These are phyloP conservation scores for Stachybotrys elegans DNA, from an alignment of 2,329 filamentous ascomycete genomes.

Conservation along the genomic window DNA sequence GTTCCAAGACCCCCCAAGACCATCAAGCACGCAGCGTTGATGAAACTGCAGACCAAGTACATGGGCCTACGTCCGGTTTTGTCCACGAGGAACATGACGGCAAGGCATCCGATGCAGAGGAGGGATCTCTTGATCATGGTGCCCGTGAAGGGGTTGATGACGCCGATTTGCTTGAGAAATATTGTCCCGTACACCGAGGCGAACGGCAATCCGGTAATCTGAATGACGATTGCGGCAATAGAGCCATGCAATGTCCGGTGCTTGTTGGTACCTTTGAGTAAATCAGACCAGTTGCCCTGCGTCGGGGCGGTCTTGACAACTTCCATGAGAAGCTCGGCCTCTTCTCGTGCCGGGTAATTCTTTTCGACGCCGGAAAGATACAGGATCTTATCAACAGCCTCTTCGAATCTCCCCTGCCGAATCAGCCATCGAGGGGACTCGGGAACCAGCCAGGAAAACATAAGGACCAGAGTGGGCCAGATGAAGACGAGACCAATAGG, in stretches of 20 bases:
- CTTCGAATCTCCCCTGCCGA: slow-evolving; percentile 10
- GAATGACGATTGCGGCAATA: neutral
- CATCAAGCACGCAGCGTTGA: slow-evolving; percentile 14
- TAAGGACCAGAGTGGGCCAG: slow-evolving; percentile 10
- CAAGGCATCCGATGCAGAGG: neutral
- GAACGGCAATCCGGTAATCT: slow-evolving; percentile 16
- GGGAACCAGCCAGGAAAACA: slow-evolving; percentile 8
- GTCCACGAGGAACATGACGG: neutral
- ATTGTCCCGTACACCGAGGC: slow-evolving; percentile 15
- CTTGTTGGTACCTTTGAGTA: neutral
- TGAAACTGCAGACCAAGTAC: slow-evolving; percentile 12
- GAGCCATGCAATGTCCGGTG: neutral
- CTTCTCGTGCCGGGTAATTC: slow-evolving; percentile 11
- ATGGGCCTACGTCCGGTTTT: slow-evolving; percentile 3
- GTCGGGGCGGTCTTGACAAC: neutral
- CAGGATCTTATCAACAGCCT: slow-evolving; percentile 9
- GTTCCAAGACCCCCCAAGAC: slow-evolving; percentile 19
- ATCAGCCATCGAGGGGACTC: slow-evolving; percentile 24
- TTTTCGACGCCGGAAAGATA: slow-evolving; percentile 9
- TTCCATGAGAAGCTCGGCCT: slow-evolving; percentile 5
- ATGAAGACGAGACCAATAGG: slow-evolving; percentile 12
- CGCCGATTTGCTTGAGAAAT: slow-evolving; percentile 14
- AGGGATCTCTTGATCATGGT: slow-evolving; percentile 13
- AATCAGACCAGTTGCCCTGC: neutral
- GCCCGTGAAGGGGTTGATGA: slow-evolving; percentile 20